phyloP scores from a whole-genome alignment of 2,329 filamentous ascomycete genomes.

The Akanthomyces uredinophilus region DNA sequence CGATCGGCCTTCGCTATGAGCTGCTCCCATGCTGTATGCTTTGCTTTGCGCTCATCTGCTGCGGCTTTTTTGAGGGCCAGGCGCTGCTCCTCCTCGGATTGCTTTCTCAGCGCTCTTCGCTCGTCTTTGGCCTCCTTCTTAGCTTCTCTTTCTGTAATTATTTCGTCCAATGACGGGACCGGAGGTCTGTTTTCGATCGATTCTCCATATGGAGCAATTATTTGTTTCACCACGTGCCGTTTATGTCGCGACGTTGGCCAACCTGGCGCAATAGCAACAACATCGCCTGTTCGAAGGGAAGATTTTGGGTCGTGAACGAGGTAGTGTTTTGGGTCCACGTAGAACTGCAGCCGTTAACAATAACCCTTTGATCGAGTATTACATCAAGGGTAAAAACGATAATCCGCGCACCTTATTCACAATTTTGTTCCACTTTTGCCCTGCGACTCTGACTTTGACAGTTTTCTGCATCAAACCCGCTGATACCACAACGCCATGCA shows the following conservation, averaged over 20 bases:
- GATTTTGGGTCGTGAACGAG: constrained; percentile 75
- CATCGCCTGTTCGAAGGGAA: constrained; percentile 68
- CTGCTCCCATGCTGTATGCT: constrained; percentile 18
- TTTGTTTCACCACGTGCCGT: constrained; percentile 67
- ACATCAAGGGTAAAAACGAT: neutral
- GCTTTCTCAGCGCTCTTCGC: constrained; percentile 33
- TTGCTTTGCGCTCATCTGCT: constrained; percentile 23
- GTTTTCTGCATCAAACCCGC: constrained; percentile 74
- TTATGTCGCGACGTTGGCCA: constrained; percentile 63
- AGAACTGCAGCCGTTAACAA: constrained; percentile 35
- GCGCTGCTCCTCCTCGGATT: constrained; percentile 19
- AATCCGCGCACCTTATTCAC: constrained; percentile 60
- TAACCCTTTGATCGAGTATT: neutral
- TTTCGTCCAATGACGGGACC: constrained; percentile 60
- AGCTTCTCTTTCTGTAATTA: constrained; percentile 47
- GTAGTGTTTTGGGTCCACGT: constrained; percentile 57
- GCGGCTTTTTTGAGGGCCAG: constrained; percentile 22
- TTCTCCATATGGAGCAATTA: constrained; percentile 63
- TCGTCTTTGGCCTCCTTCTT: constrained; percentile 54
- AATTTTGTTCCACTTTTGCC: constrained; percentile 65
- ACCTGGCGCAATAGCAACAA: constrained; percentile 64
- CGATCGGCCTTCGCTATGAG: neutral
- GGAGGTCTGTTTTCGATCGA: constrained; percentile 60
- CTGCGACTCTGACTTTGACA: constrained; percentile 70
- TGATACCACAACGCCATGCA: constrained; percentile 68